phyloP scores from a whole-genome alignment of 2,329 filamentous ascomycete genomes.

The Akanthomyces muscarius region DNA sequence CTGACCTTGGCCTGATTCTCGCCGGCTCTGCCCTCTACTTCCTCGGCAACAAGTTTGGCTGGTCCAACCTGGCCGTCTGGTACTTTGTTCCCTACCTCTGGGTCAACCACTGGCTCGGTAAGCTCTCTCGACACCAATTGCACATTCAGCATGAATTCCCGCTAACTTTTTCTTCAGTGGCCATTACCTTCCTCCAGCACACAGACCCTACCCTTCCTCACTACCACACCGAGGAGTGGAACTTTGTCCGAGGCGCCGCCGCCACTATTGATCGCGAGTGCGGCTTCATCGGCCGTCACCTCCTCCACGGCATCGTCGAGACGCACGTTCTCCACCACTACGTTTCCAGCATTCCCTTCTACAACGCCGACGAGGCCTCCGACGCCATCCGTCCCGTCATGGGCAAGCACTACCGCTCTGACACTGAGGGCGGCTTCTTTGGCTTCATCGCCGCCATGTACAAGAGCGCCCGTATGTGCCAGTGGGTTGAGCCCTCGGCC shows the following conservation, averaged over 20 bases:
- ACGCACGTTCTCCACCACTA: constrained; percentile 98
- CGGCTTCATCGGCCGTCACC: constrained; percentile 85
- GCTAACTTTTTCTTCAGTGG: constrained; percentile 52
- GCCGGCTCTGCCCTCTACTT: constrained; percentile 58
- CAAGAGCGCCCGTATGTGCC: constrained; percentile 78
- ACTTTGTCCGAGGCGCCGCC: constrained; percentile 86
- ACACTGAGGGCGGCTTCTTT: constrained; percentile 68
- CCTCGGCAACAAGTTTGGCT: constrained; percentile 75
- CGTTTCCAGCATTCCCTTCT: constrained; percentile 92
- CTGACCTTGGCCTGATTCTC: constrained; percentile 75
- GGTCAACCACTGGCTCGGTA: constrained; percentile 99
- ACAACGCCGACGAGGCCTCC: constrained; percentile 89
- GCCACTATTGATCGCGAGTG: constrained; percentile 97
- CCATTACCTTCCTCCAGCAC: constrained; percentile 96
- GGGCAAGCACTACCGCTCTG: constrained; percentile 89
- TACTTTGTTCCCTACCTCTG: constrained; percentile 93
- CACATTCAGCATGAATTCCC: constrained; percentile 25
- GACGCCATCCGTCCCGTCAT: constrained; percentile 94
- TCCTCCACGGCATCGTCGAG: constrained; percentile 91
- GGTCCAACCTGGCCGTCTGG: constrained; percentile 85
- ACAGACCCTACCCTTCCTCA: constrained; percentile 92
- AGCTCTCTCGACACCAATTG: constrained; percentile 37
- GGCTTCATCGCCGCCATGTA: constrained; percentile 86
- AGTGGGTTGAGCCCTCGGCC: constrained; percentile 93
- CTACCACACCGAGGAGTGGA: constrained; percentile 84